Evolutionary conservation across 1,284 basidiomycete species (phyloP).

Genomic region (Omphalotus olearius): DNA sequence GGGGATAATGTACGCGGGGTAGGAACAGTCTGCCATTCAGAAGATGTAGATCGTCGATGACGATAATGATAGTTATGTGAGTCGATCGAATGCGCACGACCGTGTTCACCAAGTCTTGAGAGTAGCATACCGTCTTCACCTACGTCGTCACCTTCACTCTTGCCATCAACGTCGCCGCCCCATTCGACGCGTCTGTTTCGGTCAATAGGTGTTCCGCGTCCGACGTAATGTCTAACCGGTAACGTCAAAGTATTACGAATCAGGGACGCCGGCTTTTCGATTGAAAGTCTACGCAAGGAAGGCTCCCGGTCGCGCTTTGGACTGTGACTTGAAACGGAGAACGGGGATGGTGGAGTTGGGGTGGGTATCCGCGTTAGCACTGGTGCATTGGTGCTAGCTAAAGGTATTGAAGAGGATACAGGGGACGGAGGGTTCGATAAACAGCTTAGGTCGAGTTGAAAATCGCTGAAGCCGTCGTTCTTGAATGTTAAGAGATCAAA

Average conservation of each 20-base stretch:
- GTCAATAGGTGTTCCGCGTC: conserved; percentile 45
- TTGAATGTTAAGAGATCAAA: conserved; percentile 20
- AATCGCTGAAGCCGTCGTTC: conserved; percentile 35
- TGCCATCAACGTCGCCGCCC: conserved; percentile 23
- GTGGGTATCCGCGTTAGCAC: conserved; percentile 17
- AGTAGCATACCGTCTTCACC: conserved; percentile 40
- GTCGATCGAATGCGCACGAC: conserved; percentile 36
- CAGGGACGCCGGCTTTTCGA: conserved; percentile 23
- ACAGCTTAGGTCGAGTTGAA: conserved; percentile 38
- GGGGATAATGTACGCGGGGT: conserved; percentile 7
- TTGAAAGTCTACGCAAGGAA: conserved; percentile 5
- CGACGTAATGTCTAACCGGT: conserved; percentile 38
- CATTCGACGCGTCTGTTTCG: conserved; percentile 37
- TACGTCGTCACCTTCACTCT: conserved; percentile 25
- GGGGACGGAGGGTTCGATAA: conserved; percentile 30
- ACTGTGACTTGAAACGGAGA: conserved; percentile 24
- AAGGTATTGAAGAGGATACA: conserved; percentile 18
- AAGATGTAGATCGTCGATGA: conserved; percentile 21
- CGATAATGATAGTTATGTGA: conserved; percentile 27
- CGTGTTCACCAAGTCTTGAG: conserved; percentile 20
- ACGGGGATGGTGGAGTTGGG: conserved; percentile 27
- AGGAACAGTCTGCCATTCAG: conserved; percentile 2
- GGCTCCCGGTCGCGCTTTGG: conserved; percentile 24
- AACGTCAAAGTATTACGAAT: conserved; percentile 30
- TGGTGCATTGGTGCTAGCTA: background rate